A percentile compares a stretch with the other conserved stretches of the same genome.
phyloP scores from a whole-genome alignment of 192 early-diverging fungal species.

The Backusella australiensis region DNA sequence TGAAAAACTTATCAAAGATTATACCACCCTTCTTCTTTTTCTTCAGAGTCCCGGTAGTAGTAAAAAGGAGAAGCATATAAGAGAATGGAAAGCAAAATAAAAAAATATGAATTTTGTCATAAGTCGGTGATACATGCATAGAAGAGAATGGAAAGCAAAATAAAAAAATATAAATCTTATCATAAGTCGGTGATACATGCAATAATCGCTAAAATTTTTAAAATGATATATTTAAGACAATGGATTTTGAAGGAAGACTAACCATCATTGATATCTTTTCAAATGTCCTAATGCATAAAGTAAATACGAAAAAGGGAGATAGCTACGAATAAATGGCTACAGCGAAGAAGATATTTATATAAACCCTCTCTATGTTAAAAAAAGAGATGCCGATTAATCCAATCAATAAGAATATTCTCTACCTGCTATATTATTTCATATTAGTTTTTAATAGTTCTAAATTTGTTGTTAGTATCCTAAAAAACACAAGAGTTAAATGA shows the following conservation, averaged over 20 bases:
- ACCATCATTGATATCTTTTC: slow-evolving; percentile 87
- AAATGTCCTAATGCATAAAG: slow-evolving; percentile 75
- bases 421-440: slow-evolving; percentile 67
- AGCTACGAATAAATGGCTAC: neutral
- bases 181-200: slow-evolving; percentile 86
- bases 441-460: slow-evolving; percentile 65
- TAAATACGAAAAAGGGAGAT: neutral
- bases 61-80: neutral
- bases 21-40: neutral
- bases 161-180: slow-evolving; percentile 36
- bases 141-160: neutral
- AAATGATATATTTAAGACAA: slow-evolving; percentile 61
- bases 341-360: neutral
- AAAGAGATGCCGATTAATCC: slow-evolving; percentile 88
- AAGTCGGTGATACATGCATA: slow-evolving; percentile 78
- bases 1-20: slow-evolving; percentile 17
- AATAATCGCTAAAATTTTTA: slow-evolving; percentile 87
- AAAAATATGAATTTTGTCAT: slow-evolving; percentile 50
- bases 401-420: slow-evolving; percentile 84
- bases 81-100: neutral
- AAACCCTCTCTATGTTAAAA: slow-evolving; percentile 65
- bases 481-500: neutral
- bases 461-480: slow-evolving; percentile 57
- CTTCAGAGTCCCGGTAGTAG: neutral
- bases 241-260: slow-evolving; percentile 93